Base-by-base conservation (phyloP, 352 stramenopile species). In the Phytophthora crassamura region DNA sequence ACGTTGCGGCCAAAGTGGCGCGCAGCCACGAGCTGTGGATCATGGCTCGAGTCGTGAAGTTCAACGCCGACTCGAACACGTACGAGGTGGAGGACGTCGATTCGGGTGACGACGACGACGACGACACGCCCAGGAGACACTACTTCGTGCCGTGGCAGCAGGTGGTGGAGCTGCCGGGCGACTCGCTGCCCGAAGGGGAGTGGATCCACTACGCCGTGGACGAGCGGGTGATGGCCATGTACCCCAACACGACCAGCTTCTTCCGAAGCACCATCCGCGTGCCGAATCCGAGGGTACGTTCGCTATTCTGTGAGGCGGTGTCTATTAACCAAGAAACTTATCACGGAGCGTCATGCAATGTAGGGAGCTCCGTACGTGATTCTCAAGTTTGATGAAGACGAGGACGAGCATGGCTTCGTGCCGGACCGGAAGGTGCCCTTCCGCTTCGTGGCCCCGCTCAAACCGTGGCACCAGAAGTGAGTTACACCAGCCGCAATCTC, bases 341-440 rank as follows among this genome's bases (percentile, higher is more conserved):
- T 32, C 28, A 32, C 28, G 28, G 28, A 5, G 8, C 28, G 28
- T 32, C 5, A 32, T 32, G 28, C 28, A 38, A 53, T 51, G 14
- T 59, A 90, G 78, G 84, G 86, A 15, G 82, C 84, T 28, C 85
- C 96, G 42, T 97, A 98, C 61, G 93, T 99, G 30, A 94, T 99
- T 63, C 82, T 99, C 33, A 98, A 98, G 62, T 99, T 99, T 64
- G 96, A 99, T 65, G 96, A 99, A 75, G 97, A 99, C 62, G 96
- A 98, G 64, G 86, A 98, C 48, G 86, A 97, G 53, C 82, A 89
- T 38, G 95, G 95, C 11, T 86, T 90, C 25, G 96, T 94, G 18
- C 95, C 96, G 2, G 90, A 98, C 62, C 67, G 95, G 15, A 95
- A 97, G 48, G 92, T 99, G 9, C 94, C 94, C 0, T 95, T 95